Percentiles rank a stretch among this genome's conserved stretches.
Conservation (phyloP, 2,329 filamentous ascomycete genomes). For the Hymenotorrendiella dingleyae region DNA sequence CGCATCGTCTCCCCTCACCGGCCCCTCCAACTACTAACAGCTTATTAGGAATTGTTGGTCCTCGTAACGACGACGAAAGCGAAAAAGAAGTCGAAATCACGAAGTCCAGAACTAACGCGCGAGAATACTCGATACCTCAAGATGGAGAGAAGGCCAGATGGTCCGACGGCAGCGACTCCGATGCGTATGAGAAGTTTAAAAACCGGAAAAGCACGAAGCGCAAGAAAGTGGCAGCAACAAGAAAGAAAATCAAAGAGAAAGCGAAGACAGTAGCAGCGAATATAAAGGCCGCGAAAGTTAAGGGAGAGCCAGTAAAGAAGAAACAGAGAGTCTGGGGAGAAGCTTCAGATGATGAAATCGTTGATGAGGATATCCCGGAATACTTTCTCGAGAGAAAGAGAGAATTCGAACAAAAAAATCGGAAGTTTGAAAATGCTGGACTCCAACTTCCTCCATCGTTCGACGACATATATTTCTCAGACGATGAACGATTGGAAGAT, state of each 20-base stretch:
- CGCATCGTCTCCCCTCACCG: background rate
- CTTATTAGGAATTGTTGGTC: conserved; percentile 18
- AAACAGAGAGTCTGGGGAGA: conserved; percentile 25
- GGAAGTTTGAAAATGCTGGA: conserved; percentile 58
- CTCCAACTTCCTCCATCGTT: conserved; percentile 74
- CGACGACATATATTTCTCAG: conserved; percentile 69
- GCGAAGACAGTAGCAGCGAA: conserved; percentile 33
- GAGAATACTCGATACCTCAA: conserved; percentile 13
- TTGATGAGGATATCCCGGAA: conserved; percentile 50
- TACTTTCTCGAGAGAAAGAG: conserved; percentile 65
- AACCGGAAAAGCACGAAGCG: conserved; percentile 49
- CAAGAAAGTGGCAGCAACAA: conserved; percentile 44
- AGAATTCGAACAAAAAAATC: conserved; percentile 59
- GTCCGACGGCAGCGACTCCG: conserved; percentile 53
- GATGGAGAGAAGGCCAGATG: conserved; percentile 38
- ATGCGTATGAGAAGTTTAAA: conserved; percentile 59
- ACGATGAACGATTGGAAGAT: conserved; percentile 56
- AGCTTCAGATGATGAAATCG: conserved; percentile 24
- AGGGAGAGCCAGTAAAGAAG: conserved; percentile 21
- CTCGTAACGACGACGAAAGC: conserved; percentile 10
- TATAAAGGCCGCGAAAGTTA: conserved; percentile 21
- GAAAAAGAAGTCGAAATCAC: conserved; percentile 20
- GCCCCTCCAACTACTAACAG: conserved; percentile 9
- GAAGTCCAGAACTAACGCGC: conserved; percentile 16
- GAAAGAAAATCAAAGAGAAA: conserved; percentile 38